phyloP scores from a whole-genome alignment of 257 asterid genomes.

The Prunella vulgaris region DNA sequence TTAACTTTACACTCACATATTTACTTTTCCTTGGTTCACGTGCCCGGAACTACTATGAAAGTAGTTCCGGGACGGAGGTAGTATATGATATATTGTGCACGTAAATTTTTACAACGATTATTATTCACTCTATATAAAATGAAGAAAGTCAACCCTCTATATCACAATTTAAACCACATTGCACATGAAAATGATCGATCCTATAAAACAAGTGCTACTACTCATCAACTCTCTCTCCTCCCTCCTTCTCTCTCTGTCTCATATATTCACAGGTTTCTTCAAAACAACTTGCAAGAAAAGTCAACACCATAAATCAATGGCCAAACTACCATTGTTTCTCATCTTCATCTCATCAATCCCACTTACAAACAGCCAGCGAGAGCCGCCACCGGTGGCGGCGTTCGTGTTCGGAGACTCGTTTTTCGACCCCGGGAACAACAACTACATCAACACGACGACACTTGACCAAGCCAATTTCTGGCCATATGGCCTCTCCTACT shows the following conservation, averaged over 20 bases:
- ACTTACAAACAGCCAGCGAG: not conserved
- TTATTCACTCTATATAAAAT: no score
- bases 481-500: constrained; percentile 62
- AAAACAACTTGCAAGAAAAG: not conserved
- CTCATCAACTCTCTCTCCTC: not conserved
- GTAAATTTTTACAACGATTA: no score
- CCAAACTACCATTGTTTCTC: constrained; percentile 10
- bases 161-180: not conserved
- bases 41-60: no score
- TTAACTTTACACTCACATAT: no score
- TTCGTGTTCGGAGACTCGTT: constrained; percentile 68
- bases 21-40: no score
- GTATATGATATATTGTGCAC: no score
- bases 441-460: constrained; percentile 63
- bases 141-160: not conserved
- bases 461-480: constrained; percentile 61
- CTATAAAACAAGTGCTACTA: not conserved
- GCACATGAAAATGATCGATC: constrained; percentile 11
- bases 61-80: no score
- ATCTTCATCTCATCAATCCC: constrained; percentile 20
- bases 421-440: constrained; percentile 74
- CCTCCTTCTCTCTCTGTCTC: no score
- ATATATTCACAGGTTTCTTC: no score
- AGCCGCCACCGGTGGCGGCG: not conserved
- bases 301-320: not conserved